A percentile compares a stretch with the other conserved stretches of the same genome.
Evolutionary conservation across 768 basidiomycete genomes (phyloP).

Genomic region (Dacryopinax primogenitus): DNA sequence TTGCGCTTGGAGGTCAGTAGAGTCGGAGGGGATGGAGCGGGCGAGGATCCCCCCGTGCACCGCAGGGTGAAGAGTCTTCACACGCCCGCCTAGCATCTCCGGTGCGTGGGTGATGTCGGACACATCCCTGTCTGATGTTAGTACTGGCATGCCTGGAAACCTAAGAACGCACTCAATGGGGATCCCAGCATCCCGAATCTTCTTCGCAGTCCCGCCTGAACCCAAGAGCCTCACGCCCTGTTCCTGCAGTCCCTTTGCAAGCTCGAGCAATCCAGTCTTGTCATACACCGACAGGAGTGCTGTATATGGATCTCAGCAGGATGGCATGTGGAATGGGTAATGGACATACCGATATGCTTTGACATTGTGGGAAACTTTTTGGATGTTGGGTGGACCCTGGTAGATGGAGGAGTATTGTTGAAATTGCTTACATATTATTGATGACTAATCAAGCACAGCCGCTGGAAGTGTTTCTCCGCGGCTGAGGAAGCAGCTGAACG

Average conservation of each 20-base stretch:
- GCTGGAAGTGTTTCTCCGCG: neutral
- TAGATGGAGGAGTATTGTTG: too few species aligned
- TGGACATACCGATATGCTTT: neutral
- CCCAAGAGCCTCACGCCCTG: slow-evolving; percentile 81
- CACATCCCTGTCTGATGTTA: slow-evolving; percentile 59
- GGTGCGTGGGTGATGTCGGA: slow-evolving; percentile 95
- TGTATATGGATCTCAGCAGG: slow-evolving; percentile 22
- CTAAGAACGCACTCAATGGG: slow-evolving; percentile 60
- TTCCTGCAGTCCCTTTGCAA: slow-evolving; percentile 70
- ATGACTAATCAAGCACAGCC: too few species aligned
- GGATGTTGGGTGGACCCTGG: neutral
- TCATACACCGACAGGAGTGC: slow-evolving; percentile 94
- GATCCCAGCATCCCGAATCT: slow-evolving; percentile 86
- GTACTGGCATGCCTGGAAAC: neutral
- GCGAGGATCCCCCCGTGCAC: slow-evolving; percentile 98
- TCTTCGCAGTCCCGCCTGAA: slow-evolving; percentile 95
- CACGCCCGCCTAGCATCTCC: slow-evolving; percentile 96
- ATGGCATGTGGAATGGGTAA: neutral
- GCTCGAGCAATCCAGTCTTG: slow-evolving; percentile 76
- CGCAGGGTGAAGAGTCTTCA: slow-evolving; percentile 95
- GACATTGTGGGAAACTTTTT: neutral
- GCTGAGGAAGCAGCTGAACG: neutral
- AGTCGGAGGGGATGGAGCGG: slow-evolving; percentile 78
- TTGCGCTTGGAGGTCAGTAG: slow-evolving; percentile 69
- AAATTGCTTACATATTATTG: too few species aligned